phyloP scores from a whole-genome alignment of 306 rosid genomes.

The Glycine latifolia region DNA sequence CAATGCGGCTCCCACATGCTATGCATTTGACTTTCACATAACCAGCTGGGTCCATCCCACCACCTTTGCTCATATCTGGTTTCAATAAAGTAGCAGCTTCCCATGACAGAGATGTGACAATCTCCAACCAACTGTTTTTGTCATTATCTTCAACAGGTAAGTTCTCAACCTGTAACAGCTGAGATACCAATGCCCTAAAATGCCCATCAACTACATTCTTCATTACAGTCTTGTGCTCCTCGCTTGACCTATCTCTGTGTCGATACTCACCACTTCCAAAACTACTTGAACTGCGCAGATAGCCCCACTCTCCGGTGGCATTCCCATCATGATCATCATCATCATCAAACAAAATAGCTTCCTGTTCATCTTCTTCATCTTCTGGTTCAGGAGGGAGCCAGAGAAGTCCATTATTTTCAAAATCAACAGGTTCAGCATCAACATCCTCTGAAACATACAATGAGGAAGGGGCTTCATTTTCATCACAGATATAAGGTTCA shows the following conservation, averaged over 20 bases:
- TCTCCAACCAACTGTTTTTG: slow-evolving; percentile 84
- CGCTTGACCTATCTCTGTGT: slow-evolving; percentile 69
- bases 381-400: slow-evolving; percentile 99
- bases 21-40: slow-evolving; percentile 92
- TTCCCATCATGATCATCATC: slow-evolving; percentile 76
- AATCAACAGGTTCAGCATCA: slow-evolving; percentile 84
- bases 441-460: slow-evolving; percentile 61
- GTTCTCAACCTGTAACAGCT: slow-evolving; percentile 90
- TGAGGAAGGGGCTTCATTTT: slow-evolving; percentile 70
- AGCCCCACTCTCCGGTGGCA: slow-evolving; percentile 82
- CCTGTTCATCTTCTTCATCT: slow-evolving; percentile 91
- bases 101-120: slow-evolving; percentile 86
- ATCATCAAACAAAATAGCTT: slow-evolving; percentile 68
- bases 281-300: slow-evolving; percentile 68
- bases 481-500: slow-evolving; percentile 70
- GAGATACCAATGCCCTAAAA: slow-evolving; percentile 91
- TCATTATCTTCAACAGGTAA: slow-evolving; percentile 71
- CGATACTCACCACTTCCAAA: slow-evolving; percentile 81
- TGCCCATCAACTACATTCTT: slow-evolving; percentile 95
- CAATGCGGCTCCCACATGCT: slow-evolving; percentile 75
- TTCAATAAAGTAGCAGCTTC: slow-evolving; percentile 93
- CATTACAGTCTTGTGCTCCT: slow-evolving; percentile 77
- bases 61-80: slow-evolving; percentile 94
- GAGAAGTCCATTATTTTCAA: slow-evolving; percentile 90
- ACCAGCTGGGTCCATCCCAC: slow-evolving; percentile 98